phyloP scores from a whole-genome alignment of 768 basidiomycete species.

The Coprinellus micaceus region DNA sequence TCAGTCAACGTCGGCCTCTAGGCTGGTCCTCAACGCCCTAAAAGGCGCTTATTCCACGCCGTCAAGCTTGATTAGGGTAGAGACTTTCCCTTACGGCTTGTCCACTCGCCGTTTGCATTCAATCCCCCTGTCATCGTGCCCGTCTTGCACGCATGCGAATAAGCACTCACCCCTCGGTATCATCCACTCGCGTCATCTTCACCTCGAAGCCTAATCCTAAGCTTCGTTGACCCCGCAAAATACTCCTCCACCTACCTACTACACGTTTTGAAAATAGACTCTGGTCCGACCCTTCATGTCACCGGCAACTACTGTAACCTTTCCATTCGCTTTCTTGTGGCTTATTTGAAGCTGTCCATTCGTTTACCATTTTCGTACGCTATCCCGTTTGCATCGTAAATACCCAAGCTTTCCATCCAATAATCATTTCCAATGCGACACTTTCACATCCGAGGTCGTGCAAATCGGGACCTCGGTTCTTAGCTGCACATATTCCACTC shows the following conservation, averaged over 20 bases:
- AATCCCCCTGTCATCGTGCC: too few species aligned
- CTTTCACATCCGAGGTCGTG: too few species aligned
- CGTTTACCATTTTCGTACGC: background rate
- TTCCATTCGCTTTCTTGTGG: background rate
- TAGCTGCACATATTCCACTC: too few species aligned
- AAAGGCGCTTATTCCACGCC: background rate
- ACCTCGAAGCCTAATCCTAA: too few species aligned
- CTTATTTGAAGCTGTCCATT: background rate
- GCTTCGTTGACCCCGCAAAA: background rate
- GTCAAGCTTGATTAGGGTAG: background rate
- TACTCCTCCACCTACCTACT: background rate
- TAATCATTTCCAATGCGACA: background rate
- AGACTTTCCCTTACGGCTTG: background rate
- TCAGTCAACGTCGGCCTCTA: slow-evolving; percentile 23
- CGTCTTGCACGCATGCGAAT: too few species aligned
- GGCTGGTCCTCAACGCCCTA: background rate
- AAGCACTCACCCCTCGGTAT: too few species aligned
- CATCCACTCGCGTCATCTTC: too few species aligned
- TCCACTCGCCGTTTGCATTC: too few species aligned
- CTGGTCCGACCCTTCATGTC: too few species aligned
- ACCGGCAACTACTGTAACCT: background rate
- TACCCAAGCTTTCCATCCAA: too few species aligned
- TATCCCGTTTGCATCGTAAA: background rate
- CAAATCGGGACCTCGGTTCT: too few species aligned
- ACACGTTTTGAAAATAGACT: background rate